Base-by-base conservation (phyloP, 1,139 yeast species). In the Candida sojae region DNA sequence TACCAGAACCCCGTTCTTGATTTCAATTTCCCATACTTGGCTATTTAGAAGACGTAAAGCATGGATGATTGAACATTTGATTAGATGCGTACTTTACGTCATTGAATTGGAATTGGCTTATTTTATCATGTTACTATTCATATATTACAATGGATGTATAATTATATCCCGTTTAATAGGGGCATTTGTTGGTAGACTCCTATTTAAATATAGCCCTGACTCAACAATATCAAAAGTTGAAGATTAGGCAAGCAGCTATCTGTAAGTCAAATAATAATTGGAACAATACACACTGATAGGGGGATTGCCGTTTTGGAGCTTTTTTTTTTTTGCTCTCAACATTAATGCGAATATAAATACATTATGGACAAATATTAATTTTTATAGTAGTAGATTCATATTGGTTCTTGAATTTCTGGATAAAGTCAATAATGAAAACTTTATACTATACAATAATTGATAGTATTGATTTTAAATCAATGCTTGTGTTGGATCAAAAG, bases 71-170 rank as follows among this genome's bases (percentile, higher is more conserved):
- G 83, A 82, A 54, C 89, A 84, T 29, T 28, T 38, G 8, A 21
- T 29, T 10, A 28, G 41, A 17, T 13, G 33, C 7, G n/a, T 38
- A 11, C 41, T 38, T 57, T 84, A 77, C 61, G 74, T 82, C 1
- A 56, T 82, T 29, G 84, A 83, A 60, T 82, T 86, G 80, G 86
- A 86, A 1, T 74, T 80, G 17, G 79, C 84, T 5, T 84, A 84
- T 60, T 64, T 84, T 47, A 77, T 84, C 56, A 85, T 84, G 88
- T 73, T 85, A 68, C 67, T 85, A 56, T 84, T 84, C 69, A 85
- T 84, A 90, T 83, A 83, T 68, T 84, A 81, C 68, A 84, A 84
- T 57, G 90, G 90, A 17, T 85, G 83, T 61, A 72, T 84, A 34
- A 80, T 83, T 48, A 80, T 84, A 49, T 76, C 83, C 21, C 82